Evolutionary conservation across 495 filamentous ascomycete species (phyloP).

Genomic region (Cercophora scortea): DNA sequence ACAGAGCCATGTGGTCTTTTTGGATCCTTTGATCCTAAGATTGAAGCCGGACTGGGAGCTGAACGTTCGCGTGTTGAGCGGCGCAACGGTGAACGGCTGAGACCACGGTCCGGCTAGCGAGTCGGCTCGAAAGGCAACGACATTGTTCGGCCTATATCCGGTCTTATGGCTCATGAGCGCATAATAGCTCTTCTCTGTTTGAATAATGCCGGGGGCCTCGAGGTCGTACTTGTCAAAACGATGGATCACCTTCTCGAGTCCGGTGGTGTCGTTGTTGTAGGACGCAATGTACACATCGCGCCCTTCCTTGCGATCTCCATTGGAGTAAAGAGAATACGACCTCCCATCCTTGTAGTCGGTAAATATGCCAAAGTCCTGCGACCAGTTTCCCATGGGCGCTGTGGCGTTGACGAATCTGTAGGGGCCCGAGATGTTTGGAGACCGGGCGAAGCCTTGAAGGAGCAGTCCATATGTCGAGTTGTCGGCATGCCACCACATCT

Average conservation of each 20-base stretch:
- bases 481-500: conserved; percentile 45
- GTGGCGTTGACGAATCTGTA: conserved; percentile 33
- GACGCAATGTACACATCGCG: conserved; percentile 35
- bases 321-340: conserved; percentile 36
- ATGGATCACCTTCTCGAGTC: conserved; percentile 28
- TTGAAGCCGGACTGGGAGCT: conserved; percentile 47
- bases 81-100: conserved; percentile 40
- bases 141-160: conserved; percentile 40
- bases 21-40: conserved; percentile 34
- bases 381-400: conserved; percentile 38
- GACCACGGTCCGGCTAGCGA: conserved; percentile 43
- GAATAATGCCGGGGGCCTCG: conserved; percentile 36
- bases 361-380: conserved; percentile 40
- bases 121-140: conserved; percentile 39
- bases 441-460: conserved; percentile 33
- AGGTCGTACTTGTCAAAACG: conserved; percentile 40
- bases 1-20: conserved; percentile 41
- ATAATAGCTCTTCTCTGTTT: conserved; percentile 37
- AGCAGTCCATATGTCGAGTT: conserved; percentile 36
- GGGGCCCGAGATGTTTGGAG: conserved; percentile 30
- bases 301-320: conserved; percentile 31
- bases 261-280: conserved; percentile 29
- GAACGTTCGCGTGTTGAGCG: conserved; percentile 41
- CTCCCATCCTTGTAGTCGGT: conserved; percentile 35
- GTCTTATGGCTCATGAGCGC: conserved; percentile 41